Evolutionary conservation across 2,329 filamentous ascomycete genomes (phyloP).

Genomic region (Trematosphaeria pertusa): DNA sequence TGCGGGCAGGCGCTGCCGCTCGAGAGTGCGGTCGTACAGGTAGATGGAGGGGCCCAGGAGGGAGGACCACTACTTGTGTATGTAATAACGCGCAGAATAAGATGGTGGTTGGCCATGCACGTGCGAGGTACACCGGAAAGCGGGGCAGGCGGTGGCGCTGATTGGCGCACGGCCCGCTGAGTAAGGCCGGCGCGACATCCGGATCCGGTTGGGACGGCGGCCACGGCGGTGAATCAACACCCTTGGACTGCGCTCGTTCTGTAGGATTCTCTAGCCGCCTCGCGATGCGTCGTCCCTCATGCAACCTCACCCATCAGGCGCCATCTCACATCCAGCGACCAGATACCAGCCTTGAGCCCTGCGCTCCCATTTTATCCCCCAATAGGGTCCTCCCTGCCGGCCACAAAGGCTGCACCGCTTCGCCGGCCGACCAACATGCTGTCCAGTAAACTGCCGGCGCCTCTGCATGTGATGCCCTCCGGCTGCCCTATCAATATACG

Average conservation of each 20-base stretch:
- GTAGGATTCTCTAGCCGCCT: slow-evolving; percentile 25
- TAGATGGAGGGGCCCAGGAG: slow-evolving; percentile 2
- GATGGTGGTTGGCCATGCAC: too few species aligned
- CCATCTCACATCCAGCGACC: slow-evolving; percentile 13
- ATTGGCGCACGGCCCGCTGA: slow-evolving; percentile 22
- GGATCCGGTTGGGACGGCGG: slow-evolving; percentile 10
- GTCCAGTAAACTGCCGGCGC: slow-evolving; percentile 21
- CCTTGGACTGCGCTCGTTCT: slow-evolving; percentile 12
- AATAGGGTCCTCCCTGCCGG: slow-evolving; percentile 21
- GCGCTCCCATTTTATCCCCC: slow-evolving; percentile 24
- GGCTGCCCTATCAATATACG: slow-evolving; percentile 22
- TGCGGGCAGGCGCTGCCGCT: not conserved
- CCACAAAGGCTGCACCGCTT: slow-evolving; percentile 22
- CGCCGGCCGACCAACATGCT: slow-evolving; percentile 22
- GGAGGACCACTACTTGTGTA: too few species aligned
- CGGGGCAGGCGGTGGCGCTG: slow-evolving; percentile 11
- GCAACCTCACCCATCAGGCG: slow-evolving; percentile 21
- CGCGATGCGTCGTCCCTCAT: slow-evolving; percentile 22
- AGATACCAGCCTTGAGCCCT: slow-evolving; percentile 15
- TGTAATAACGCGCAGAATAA: too few species aligned
- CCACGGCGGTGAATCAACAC: slow-evolving; percentile 19
- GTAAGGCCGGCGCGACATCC: slow-evolving; percentile 17
- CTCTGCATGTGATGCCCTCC: slow-evolving; percentile 20
- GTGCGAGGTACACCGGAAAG: slow-evolving; percentile 14
- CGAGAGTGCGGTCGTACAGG: slow-evolving; percentile 13